Conservation (phyloP, 148 eudicot genomes). For the Amaranthus cruentus region DNA sequence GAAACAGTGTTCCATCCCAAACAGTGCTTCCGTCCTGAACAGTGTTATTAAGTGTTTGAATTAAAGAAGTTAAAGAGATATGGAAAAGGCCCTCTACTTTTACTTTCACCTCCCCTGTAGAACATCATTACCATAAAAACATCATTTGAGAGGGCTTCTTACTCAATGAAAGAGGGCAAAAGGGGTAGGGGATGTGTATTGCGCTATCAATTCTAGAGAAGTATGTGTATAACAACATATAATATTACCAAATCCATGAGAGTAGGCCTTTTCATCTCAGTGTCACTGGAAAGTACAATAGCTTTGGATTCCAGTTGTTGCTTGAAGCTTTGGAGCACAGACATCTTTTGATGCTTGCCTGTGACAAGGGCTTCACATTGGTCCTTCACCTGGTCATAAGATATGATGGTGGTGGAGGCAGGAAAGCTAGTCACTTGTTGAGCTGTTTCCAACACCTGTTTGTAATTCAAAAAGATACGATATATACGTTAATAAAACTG, state of each 20-base stretch:
- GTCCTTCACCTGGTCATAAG: constrained; percentile 79
- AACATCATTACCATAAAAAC: too few relatives aligned
- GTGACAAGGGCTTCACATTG: constrained; percentile 84
- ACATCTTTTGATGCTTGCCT: constrained; percentile 85
- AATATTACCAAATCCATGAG: constrained; percentile 39
- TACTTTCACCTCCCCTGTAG: too few relatives aligned
- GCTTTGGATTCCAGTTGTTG: constrained; percentile 52
- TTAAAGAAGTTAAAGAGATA: too few relatives aligned
- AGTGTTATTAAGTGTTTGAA: too few relatives aligned
- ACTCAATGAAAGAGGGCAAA: not conserved
- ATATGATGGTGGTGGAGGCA: constrained; percentile 40
- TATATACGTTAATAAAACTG: not conserved
- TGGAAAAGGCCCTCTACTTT: too few relatives aligned
- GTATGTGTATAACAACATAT: not conserved
- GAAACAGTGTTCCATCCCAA: too few relatives aligned
- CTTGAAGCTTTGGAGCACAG: constrained; percentile 68
- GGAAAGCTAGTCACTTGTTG: constrained; percentile 75
- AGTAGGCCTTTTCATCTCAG: constrained; percentile 23
- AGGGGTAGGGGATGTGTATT: too few relatives aligned
- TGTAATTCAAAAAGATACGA: constrained; percentile 9
- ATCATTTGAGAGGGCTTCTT: not conserved
- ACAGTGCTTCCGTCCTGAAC: too few relatives aligned
- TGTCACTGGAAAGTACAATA: constrained; percentile 32
- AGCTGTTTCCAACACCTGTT: constrained; percentile 80
- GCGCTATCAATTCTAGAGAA: not conserved